phyloP scores from a whole-genome alignment of 495 filamentous ascomycete genomes.

The Hypoxylon fragiforme region DNA sequence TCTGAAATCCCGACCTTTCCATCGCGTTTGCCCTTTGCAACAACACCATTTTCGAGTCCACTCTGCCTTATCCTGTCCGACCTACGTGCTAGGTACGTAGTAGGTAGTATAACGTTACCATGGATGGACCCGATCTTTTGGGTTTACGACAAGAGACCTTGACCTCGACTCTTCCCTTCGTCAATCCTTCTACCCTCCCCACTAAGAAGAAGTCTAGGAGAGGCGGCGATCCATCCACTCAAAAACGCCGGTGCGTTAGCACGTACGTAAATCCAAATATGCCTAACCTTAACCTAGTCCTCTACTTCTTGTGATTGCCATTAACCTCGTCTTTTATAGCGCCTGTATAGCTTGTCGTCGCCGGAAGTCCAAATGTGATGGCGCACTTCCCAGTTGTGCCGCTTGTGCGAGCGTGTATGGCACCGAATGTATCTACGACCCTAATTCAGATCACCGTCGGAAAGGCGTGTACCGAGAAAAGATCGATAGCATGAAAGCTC shows the following conservation, averaged over 20 bases:
- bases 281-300: not conserved
- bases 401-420: slow-evolving; percentile 95
- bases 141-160: slow-evolving; percentile 19
- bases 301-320: slow-evolving; percentile 3
- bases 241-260: slow-evolving; percentile 88
- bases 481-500: slow-evolving; percentile 83
- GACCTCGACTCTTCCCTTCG: slow-evolving; percentile 16
- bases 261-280: slow-evolving; percentile 49
- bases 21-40: slow-evolving; percentile 27
- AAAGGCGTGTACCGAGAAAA: slow-evolving; percentile 98
- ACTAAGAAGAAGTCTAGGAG: slow-evolving; percentile 57
- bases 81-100: not conserved
- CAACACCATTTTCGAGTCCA: slow-evolving; percentile 4
- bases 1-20: slow-evolving; percentile 15
- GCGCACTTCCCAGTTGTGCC: slow-evolving; percentile 87
- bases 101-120: slow-evolving; percentile 19
- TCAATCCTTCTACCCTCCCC: slow-evolving; percentile 24
- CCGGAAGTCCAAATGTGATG: slow-evolving; percentile 94
- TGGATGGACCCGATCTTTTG: slow-evolving; percentile 28
- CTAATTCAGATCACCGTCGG: slow-evolving; percentile 89
- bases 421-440: slow-evolving; percentile 92
- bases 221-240: slow-evolving; percentile 51
- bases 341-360: slow-evolving; percentile 92
- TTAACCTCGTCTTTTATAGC: slow-evolving; percentile 17
- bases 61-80: slow-evolving; percentile 10